phyloP scores from a whole-genome alignment of 768 basidiomycete genomes.

The Mycena crocata region DNA sequence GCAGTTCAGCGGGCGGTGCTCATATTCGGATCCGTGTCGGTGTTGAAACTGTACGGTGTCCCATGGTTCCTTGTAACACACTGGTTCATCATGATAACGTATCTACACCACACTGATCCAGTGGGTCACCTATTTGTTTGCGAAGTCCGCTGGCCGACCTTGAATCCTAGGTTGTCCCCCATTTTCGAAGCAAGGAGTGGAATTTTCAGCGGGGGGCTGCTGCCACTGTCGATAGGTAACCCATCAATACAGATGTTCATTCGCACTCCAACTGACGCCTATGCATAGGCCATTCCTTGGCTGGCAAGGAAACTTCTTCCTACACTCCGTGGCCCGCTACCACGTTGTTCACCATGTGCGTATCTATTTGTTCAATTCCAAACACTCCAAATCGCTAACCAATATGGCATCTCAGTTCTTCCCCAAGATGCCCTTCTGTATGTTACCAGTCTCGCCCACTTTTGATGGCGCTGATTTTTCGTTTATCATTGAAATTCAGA shows the following conservation, averaged over 20 bases:
- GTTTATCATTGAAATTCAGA: conserved; percentile 4
- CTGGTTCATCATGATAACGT: conserved; percentile 57
- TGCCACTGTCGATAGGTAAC: conserved; percentile 54
- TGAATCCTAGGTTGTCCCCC: conserved; percentile 45
- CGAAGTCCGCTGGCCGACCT: not conserved
- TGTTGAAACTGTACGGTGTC: conserved; percentile 42
- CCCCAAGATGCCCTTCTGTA: conserved; percentile 67
- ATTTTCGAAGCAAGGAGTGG: conserved; percentile 59
- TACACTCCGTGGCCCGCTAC: conserved; percentile 68
- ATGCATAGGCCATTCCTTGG: conserved; percentile 52
- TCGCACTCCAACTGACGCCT: not conserved
- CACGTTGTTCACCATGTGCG: conserved; percentile 73
- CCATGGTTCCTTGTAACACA: conserved; percentile 31
- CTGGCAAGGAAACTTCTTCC: conserved; percentile 62
- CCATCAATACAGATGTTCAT: not conserved
- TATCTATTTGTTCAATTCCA: conserved; percentile 1
- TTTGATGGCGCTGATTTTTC: no score
- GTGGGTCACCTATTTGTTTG: not conserved
- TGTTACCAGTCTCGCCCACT: no score
- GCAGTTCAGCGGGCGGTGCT: conserved; percentile 37
- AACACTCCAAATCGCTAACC: not conserved
- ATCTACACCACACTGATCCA: conserved; percentile 75
- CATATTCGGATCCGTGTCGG: conserved; percentile 38
- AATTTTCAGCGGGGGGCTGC: conserved; percentile 61
- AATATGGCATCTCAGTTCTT: conserved; percentile 57